phyloP scores from a whole-genome alignment of 306 rosid species.

The Carpinus viminea region DNA sequence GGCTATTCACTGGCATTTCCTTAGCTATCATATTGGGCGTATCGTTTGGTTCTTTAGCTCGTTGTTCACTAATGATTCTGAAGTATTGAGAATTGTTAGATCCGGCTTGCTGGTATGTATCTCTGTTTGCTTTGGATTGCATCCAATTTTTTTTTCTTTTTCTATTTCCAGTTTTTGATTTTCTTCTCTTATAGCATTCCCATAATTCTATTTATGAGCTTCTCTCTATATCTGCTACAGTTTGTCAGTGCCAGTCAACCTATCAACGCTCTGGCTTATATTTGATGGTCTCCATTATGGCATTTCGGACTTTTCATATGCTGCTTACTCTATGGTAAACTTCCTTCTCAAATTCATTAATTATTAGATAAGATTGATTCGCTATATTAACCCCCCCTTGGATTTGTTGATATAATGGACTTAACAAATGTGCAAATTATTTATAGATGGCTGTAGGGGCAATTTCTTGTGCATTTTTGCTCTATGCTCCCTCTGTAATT shows the following conservation, averaged over 20 bases:
- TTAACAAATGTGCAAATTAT: constrained; percentile 17
- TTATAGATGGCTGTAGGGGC: constrained; percentile 73
- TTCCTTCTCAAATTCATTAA: constrained; percentile 13
- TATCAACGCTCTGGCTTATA: constrained; percentile 77
- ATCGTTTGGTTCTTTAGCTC: constrained; percentile 79
- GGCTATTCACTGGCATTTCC: constrained; percentile 66
- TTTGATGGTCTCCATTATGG: constrained; percentile 96
- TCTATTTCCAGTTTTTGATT: background rate
- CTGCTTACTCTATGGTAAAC: constrained; percentile 89
- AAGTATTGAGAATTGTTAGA: constrained; percentile 70
- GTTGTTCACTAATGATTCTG: constrained; percentile 78
- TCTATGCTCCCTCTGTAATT: constrained; percentile 49
- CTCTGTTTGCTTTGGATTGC: constrained; percentile 1
- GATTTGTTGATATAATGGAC: constrained; percentile 5
- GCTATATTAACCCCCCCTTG: background rate
- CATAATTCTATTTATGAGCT: constrained; percentile 4
- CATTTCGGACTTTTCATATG: constrained; percentile 88
- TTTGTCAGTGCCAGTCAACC: constrained; percentile 95
- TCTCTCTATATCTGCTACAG: constrained; percentile 41
- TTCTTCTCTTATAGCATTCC: background rate
- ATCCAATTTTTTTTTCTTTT: background rate
- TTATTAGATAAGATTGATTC: background rate
- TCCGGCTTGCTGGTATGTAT: constrained; percentile 73
- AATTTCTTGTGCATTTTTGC: constrained; percentile 68
- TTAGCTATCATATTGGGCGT: constrained; percentile 68